Conservation (phyloP, 805 yeast species). For the Wickerhamiella sorbophila region DNA sequence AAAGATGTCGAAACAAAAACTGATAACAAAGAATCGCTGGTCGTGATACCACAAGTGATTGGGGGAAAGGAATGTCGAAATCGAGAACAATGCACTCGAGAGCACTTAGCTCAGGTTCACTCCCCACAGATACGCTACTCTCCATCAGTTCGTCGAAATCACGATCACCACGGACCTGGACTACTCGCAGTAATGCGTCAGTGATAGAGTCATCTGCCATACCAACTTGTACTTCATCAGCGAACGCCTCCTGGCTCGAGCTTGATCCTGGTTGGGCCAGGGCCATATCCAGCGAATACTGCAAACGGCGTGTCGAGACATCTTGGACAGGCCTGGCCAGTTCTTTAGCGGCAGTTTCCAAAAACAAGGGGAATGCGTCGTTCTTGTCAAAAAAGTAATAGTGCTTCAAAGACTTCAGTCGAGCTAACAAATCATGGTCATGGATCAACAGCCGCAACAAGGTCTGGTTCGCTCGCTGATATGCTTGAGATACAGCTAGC, state of each 20-base stretch:
- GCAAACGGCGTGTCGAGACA: constrained; percentile 24
- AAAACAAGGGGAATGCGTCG: constrained; percentile 37
- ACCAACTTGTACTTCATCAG: constrained; percentile 24
- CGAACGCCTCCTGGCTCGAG: constrained; percentile 25
- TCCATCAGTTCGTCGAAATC: neutral
- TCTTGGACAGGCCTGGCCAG: constrained; percentile 29
- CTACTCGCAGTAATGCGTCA: constrained; percentile 26
- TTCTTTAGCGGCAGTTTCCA: constrained; percentile 38
- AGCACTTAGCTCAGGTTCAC: constrained; percentile 15
- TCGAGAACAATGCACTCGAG: constrained; percentile 27
- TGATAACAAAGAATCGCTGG: constrained; percentile 68
- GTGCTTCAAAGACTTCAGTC: constrained; percentile 39
- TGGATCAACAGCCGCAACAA: constrained; percentile 42
- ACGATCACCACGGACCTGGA: constrained; percentile 22
- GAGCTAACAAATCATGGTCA: constrained; percentile 40
- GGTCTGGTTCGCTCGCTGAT: constrained; percentile 48
- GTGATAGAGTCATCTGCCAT: constrained; percentile 23
- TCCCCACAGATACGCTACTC: neutral
- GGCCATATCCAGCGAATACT: constrained; percentile 27
- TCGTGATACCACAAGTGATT: constrained; percentile 57
- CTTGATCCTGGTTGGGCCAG: constrained; percentile 28
- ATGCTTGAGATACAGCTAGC: constrained; percentile 45
- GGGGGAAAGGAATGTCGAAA: constrained; percentile 61
- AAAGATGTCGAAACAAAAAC: constrained; percentile 55
- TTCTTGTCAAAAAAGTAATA: constrained; percentile 44